Conservation (phyloP, 768 basidiomycete species). For the Phylloporus rhodoxanthus region DNA sequence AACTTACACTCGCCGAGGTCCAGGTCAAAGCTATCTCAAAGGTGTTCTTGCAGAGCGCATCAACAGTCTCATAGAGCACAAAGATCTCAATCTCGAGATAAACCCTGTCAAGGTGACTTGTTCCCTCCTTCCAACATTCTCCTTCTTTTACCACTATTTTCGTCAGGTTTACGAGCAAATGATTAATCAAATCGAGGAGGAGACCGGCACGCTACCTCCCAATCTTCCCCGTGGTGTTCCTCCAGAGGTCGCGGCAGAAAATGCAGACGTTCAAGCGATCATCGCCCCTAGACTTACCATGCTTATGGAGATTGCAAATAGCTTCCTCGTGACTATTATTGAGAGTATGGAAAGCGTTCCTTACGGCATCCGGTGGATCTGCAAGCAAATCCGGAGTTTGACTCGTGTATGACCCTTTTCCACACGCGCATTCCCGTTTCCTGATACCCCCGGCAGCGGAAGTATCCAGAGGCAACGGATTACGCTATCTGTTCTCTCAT, state of each 20-base stretch:
- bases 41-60: constrained; percentile 95
- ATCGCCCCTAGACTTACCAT: constrained; percentile 95
- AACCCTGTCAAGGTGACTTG: constrained; percentile 87
- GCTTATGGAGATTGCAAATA: constrained; percentile 99
- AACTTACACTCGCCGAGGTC: constrained; percentile 96
- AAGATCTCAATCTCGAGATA: constrained; percentile 98
- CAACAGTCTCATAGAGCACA: constrained; percentile 98
- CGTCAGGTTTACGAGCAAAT: constrained; percentile 97
- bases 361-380: constrained; percentile 99
- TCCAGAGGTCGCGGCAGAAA: constrained; percentile 91
- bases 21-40: constrained; percentile 98
- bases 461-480: constrained; percentile 98
- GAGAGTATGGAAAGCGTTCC: constrained; percentile 98
- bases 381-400: constrained; percentile 96
- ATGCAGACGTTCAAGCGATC: constrained; percentile 94
- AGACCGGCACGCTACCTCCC: constrained; percentile 85
- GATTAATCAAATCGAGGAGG: constrained; percentile 98
- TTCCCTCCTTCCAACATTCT: not conserved
- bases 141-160: not conserved
- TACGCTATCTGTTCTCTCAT: constrained; percentile 98
- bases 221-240: constrained; percentile 91
- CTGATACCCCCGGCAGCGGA: constrained; percentile 53
- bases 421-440: not conserved
- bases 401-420: constrained; percentile 62
- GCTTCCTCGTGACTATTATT: constrained; percentile 95